These are phyloP conservation scores for Epichloe hybrida DNA, from an alignment of 2,329 filamentous ascomycete genomes.

Conservation along the genomic window DNA sequence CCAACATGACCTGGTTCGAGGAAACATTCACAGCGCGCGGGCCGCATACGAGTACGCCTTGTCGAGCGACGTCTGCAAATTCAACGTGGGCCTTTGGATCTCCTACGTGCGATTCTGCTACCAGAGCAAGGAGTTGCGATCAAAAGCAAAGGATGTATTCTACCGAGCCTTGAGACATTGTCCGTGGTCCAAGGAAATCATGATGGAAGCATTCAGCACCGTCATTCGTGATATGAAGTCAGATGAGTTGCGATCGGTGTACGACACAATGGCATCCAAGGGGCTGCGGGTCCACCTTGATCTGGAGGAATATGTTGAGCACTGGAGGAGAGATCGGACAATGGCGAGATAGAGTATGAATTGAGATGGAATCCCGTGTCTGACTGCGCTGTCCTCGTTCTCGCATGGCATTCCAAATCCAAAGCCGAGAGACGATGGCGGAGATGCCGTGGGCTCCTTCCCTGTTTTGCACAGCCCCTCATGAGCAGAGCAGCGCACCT, in stretches of 20 bases:
- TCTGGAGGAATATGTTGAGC: constrained; percentile 32
- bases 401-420: neutral
- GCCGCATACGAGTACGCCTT: constrained; percentile 41
- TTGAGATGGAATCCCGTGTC: neutral
- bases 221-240: constrained; percentile 30
- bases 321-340: constrained; percentile 14
- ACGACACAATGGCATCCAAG: constrained; percentile 33
- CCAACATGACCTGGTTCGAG: constrained; percentile 33
- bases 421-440: neutral
- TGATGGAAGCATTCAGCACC: constrained; percentile 38
- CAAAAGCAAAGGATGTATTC: constrained; percentile 33
- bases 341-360: neutral
- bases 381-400: too few relatives aligned
- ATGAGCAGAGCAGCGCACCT: too few relatives aligned
- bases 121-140: constrained; percentile 22
- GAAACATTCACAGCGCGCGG: constrained; percentile 35
- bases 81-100: constrained; percentile 33
- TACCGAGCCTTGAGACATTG: constrained; percentile 34
- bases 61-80: constrained; percentile 23
- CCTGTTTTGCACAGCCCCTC: neutral
- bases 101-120: constrained; percentile 36
- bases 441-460: neutral
- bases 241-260: constrained; percentile 34
- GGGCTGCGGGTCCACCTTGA: constrained; percentile 38
- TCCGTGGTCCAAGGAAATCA: constrained; percentile 34